Percentiles rank a stretch among this genome's conserved stretches.
phyloP scores from a whole-genome alignment of 192 early-diverging fungal genomes.

The Dissophora ornata region DNA sequence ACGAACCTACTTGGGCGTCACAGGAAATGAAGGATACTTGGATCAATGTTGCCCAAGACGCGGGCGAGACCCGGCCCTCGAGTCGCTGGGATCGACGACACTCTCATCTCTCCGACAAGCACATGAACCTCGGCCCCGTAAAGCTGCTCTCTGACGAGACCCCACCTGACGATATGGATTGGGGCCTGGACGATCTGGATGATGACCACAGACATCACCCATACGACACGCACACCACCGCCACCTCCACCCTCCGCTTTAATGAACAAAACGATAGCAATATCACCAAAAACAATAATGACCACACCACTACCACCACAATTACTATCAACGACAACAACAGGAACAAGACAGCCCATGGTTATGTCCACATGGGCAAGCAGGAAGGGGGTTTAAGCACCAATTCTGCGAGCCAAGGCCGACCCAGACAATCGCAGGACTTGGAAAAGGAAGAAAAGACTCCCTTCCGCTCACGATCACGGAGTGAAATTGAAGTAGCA shows the following conservation, averaged over 20 bases:
- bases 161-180: constrained; percentile 45
- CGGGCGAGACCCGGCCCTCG: not conserved
- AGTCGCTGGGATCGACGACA: constrained; percentile 17
- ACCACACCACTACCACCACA: constrained; percentile 2
- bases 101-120: constrained; percentile 37
- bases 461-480: not conserved
- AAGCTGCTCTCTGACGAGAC: constrained; percentile 44
- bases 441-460: not conserved
- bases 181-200: constrained; percentile 37
- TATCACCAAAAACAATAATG: constrained; percentile 44
- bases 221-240: constrained; percentile 1
- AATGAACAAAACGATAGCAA: constrained; percentile 42
- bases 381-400: not conserved
- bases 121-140: constrained; percentile 23
- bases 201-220: constrained; percentile 10
- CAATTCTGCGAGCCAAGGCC: not conserved
- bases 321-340: constrained; percentile 6
- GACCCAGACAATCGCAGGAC: not conserved
- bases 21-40: constrained; percentile 31
- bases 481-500: not conserved
- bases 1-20: constrained; percentile 11
- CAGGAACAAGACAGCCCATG: constrained; percentile 18
- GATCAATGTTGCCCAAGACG: constrained; percentile 11
- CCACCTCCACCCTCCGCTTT: constrained; percentile 2
- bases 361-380: constrained; percentile 34